Evolutionary conservation across 129 eudicot genomes (phyloP), one percentile per base, ranked within the genome.

Genomic region (Arctium lappa): DNA sequence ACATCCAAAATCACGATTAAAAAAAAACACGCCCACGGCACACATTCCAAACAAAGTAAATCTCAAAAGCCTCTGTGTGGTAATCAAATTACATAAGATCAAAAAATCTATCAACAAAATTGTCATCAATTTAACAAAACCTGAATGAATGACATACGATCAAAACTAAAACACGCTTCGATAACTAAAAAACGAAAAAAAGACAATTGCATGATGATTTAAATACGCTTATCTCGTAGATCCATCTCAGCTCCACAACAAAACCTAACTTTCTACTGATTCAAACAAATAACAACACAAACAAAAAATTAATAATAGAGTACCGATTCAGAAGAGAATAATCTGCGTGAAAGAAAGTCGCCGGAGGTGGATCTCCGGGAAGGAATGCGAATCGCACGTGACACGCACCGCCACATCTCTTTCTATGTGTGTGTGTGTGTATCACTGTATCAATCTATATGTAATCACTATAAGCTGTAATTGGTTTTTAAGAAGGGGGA

Each of bases 331-430:
- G 92, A 87, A 11, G 94, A 90, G 90, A 92, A 91, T 46, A 89
- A 87, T 38, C 94, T 86, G 76, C 81, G 83, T 84, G 88, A 38
- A 27, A 39, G 27, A 50, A 73, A 60, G 77, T 62, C 84, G 80
- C 83, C 88, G 91, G 93, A 73, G 89, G 81, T 76, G 86, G 89
- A 92, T 83, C 91, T 81, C 85, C 76, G 84, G 71, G 89, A 83
- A 15, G 88, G 88, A 86, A 83, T 74, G 86, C 92, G 91, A 38
- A 94, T 87, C 70, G 90, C 88, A 72, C 97, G 98, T 7, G 95
- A 84, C 40, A 86, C 93, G 88, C 93, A 90, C 89, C 98, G 92
- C 98, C 98, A 94, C 98, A 94, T 94, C 80, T 80, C 81, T 76
- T 13, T 76, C 48, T 53, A 37, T 77, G 60, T 42, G 46, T 75